Evolutionary conservation across 2,329 filamentous ascomycete genomes (phyloP), one percentile per base, ranked within the genome.

Genomic region (Pseudonectria foliicola): DNA sequence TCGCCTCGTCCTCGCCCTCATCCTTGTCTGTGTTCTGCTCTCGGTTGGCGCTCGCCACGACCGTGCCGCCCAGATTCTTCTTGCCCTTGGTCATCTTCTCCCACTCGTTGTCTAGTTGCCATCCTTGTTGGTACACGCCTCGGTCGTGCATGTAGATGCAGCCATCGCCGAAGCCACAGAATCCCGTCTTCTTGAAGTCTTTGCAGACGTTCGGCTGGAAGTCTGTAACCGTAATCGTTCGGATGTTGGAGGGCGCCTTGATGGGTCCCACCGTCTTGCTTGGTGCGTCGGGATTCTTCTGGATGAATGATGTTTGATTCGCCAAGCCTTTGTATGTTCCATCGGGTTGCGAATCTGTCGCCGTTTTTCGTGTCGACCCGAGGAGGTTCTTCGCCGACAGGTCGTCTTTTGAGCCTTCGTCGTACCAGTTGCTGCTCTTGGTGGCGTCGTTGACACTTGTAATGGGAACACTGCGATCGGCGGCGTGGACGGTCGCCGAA

Each of bases 51-150:
- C 70, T 77, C 16, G 77, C 73, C 3, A 83, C 67, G 0, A 77
- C 61, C 3, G 75, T 85, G 6, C 80, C 81, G 5, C 64, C 68
- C 1, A 73, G 47, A 29, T 74, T 69, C 53, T 77, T 80, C 59
- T 78, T 80, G 31, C 75, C 83, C 53, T 84, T 89, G 6, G 79
- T 85, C 3, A 81, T 78, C 25, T 77, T 82, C 56, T 98, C 92
- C 92, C 92, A 98, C 31, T 96, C 90, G 34, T 75, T 74, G 59
- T 98, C 92, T 4, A 98, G 71, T 58, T 96, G 87, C 92, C 92
- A 98, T 3, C 92, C 92, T 56, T 89, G 83, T 50, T 90, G 87
- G 55, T 86, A 83, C 59, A 87, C 83, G 51, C 85, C 81, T 38
- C 85, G 69, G 5, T 77, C 77, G 53, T 92, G 85, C 1, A 87